Base-by-base conservation (phyloP, 441 rosid genomes). In the Adansonia gregorii region DNA sequence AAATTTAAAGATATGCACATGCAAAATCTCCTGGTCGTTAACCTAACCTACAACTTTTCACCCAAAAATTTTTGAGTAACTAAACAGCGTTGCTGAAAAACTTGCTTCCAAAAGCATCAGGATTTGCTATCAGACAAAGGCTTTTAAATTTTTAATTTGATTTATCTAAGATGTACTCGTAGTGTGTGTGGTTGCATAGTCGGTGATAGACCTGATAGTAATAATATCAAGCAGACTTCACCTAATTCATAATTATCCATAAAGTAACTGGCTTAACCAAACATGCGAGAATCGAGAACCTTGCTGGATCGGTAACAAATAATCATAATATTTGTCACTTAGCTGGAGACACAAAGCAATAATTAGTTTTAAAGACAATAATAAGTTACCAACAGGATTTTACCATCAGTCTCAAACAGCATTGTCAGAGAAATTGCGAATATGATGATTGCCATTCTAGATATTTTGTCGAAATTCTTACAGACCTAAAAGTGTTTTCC, bases 321-420 rank as follows among this genome's bases (percentile, higher is more conserved):
- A 35, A 35, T 35, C 41, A 35, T 35, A 35, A 35, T 35, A 35
- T 82, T 88, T 93, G 84, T 91, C 97, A 19, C 78, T 76, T 61
- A 93, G 88, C 99, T 93, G 90, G 51, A 82, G n/a, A 73, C 27
- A 67, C 61, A 74, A 75, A 74, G 59, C 45, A 20, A 19, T 35
- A 15, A 64, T 74, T 54, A 74, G 63, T 24, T 73, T 67, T 35
- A 58, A 75, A 4, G 15, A 58, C 43, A 6, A 46, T 7, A 58
- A 51, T 15, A 1, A 35, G 41, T 35, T 35, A 35, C 41, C 6
- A 35, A 35, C 41, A 35, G 41, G 41, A 35, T 35, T 35, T 35
- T 35, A 35, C 41, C 41, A 35, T 35, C 41, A 6, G 41, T 35
- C 41, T 35, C 41, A 35, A 35, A 4, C 41, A 35, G 41, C 41